Base-by-base conservation (phyloP, 345 rosid species). In the Cardamine chenopodiifolia region DNA sequence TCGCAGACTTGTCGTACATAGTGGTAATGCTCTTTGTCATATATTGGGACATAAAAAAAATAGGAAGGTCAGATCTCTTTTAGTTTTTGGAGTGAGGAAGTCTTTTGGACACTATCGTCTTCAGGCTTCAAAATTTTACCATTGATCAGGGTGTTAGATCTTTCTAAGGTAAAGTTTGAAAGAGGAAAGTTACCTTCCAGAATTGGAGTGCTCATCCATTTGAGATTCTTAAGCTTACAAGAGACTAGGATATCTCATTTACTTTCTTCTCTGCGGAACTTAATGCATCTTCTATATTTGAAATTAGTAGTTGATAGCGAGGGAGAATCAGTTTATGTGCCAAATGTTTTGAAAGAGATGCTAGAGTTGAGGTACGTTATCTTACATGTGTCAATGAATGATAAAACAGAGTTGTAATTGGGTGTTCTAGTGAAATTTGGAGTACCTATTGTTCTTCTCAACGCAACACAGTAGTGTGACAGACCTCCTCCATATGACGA, bases 141-240 rank as follows among this genome's bases (percentile, higher is more conserved):
- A 31, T 31, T 31, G 9, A 2, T 31, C 34, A 28, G 56, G 55
- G 52, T 42, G 8, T 56, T 69, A n/a, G 15, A 54, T 37, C 62
- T 68, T 5, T 0, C 0, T 13, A 0, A 57, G 8, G 55, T 62
- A 11, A 35, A 45, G 14, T 3, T 25, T 5, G 0, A 2, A 7
- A 49, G 12, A 53, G 81, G 78, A 10, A 75, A 44, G 13, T 37
- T 82, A 17, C 79, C 77, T 0, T 35, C 62, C 13, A 78, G 19
- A 1, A 49, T 83, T 15, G 80, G 85, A 5, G 53, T 63, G 9
- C 75, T 85, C 63, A 73, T 79, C 28, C 82, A 78, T 42, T 64
- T 73, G 58, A 73, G 65, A 55, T 53, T 15, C 61, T n/a, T 44
- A 20, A 45, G 10, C 1, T 45, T 45, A 45, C 0, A 7, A 4